Base-by-base conservation (phyloP, 495 filamentous ascomycete genomes). In the Penicillium paradoxum region DNA sequence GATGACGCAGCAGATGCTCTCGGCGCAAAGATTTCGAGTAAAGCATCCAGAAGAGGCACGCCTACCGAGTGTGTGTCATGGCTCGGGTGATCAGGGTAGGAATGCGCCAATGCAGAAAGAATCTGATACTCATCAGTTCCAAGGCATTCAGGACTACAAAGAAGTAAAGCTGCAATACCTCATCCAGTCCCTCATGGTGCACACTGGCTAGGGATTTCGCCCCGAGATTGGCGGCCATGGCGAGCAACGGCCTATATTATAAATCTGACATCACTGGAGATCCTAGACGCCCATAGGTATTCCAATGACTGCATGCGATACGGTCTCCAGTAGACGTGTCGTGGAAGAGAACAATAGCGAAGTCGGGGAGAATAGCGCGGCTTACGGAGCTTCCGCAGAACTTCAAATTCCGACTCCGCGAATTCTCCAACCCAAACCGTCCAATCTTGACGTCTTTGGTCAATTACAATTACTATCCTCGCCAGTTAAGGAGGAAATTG, bases 181-280 rank as follows among this genome's bases (percentile, higher is more conserved):
- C 78, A 62, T 84, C 78, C 46, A 92, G 70, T 45, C 74, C 71
- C 51, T 79, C 79, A 64, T 83, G 81, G 54, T 83, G 76, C 42
- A 89, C 75, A 59, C 89, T 85, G 19, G 60, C 68, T 34, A 95
- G 69, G 62, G 92, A 62, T 51, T 77, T 77, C 49, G 76, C 77
- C 27, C 90, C 90, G 19, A 75, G 66, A 50, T 57, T 66, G 32
- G 70, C 68, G 46, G 71, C 70, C 71, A 75, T 73, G 15, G 38
- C 29, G 14, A 27, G 42, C 44, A 45, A 37, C 30, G 21, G 17
- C 25, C 52, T 27, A 27, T 29, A 21, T 63, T 53, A 60, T 56
- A 55, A 22, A 61, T 44, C 47, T 42, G 36, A 39, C 59, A 51
- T 69, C 59, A 19, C 49, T 47, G 21, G 5, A 4, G 6, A 29